These are phyloP conservation scores for Talaromyces funiculosus DNA, from an alignment of 2,329 filamentous ascomycete species.

Conservation along the genomic window DNA sequence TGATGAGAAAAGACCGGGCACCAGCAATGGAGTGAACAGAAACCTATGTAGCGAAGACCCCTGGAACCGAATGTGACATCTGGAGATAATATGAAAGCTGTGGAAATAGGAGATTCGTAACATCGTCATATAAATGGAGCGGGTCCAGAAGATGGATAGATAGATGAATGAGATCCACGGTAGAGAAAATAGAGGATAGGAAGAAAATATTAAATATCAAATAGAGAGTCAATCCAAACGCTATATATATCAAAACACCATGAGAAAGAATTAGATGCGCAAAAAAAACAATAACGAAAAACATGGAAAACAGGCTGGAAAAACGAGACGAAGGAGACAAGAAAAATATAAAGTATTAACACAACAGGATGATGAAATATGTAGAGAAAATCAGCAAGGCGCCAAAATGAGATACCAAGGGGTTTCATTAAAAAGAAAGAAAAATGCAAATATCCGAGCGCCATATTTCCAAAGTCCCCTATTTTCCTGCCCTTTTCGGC, in stretches of 20 bases:
- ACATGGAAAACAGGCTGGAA: neutral
- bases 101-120: neutral
- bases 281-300: neutral
- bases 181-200: neutral
- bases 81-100: neutral
- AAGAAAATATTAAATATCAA: neutral
- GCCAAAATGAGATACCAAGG: neutral
- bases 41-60: neutral
- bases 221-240: neutral
- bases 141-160: neutral
- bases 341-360: neutral
- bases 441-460: constrained; percentile 1
- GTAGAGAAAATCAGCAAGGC: neutral
- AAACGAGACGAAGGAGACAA: neutral
- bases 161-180: neutral
- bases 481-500: neutral
- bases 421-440: neutral
- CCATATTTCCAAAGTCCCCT: neutral
- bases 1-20: neutral
- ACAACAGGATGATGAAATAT: neutral
- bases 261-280: neutral
- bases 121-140: neutral
- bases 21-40: neutral
- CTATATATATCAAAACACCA: constrained; percentile 2
- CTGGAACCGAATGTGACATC: neutral